Evolutionary conservation across 495 filamentous ascomycete species (phyloP).

Genomic region (Hypoxylon subgilvum): DNA sequence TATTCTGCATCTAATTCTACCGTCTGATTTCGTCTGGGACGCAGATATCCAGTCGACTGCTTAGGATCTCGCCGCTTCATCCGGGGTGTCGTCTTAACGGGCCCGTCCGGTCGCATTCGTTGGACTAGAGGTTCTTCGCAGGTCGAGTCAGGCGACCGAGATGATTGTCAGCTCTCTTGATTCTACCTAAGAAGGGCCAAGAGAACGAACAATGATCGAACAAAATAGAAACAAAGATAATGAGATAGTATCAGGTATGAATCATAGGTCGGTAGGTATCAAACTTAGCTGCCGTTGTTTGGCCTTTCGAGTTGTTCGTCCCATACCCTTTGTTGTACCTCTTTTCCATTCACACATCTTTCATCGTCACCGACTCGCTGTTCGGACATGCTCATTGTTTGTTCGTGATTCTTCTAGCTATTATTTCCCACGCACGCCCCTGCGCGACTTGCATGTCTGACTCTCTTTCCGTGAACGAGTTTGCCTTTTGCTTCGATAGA

Average conservation of each 20-base stretch:
- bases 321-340: slow-evolving; percentile 13
- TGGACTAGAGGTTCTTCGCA: slow-evolving; percentile 31
- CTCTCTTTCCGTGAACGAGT: slow-evolving; percentile 30
- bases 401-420: slow-evolving; percentile 22
- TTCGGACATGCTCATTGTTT: slow-evolving; percentile 34
- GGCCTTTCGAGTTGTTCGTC: slow-evolving; percentile 9
- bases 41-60: slow-evolving; percentile 37
- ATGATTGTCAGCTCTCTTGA: slow-evolving; percentile 10
- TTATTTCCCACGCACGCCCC: slow-evolving; percentile 28
- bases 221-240: slow-evolving; percentile 37
- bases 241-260: slow-evolving; percentile 18
- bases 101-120: slow-evolving; percentile 31
- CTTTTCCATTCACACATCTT: slow-evolving; percentile 4
- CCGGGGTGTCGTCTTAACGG: slow-evolving; percentile 16
- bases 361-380: slow-evolving; percentile 3
- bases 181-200: slow-evolving; percentile 13
- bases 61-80: slow-evolving; percentile 13
- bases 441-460: slow-evolving; percentile 9
- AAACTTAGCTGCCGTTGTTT: slow-evolving; percentile 9
- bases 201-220: slow-evolving; percentile 32
- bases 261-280: slow-evolving; percentile 18
- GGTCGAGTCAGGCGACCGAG: slow-evolving; percentile 15
- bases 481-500: slow-evolving; percentile 15
- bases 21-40: slow-evolving; percentile 18
- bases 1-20: slow-evolving; percentile 17